Percentiles rank a stretch among this genome's conserved stretches.
Evolutionary conservation across 345 rosid genomes (phyloP).

Genomic region (Bruguiera parviflora): DNA sequence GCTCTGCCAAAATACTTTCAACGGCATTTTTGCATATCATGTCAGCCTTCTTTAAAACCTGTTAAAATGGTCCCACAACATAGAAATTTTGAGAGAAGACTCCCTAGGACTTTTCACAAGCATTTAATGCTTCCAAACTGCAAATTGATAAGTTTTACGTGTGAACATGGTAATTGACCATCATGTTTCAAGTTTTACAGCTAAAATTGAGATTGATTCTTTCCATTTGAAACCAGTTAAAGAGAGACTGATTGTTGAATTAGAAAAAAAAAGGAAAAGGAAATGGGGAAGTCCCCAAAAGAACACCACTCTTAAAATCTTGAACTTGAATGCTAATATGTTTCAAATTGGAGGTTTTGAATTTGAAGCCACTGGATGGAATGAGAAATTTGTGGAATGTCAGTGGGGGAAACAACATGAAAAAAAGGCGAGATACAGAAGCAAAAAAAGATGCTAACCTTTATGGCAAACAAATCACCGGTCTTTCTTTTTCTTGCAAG

Average conservation of each 20-base stretch:
- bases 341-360: too few relatives aligned
- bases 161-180: neutral
- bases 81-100: neutral
- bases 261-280: too few relatives aligned
- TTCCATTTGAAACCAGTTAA: too few relatives aligned
- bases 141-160: neutral
- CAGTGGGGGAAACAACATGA: neutral
- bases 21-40: slow-evolving; percentile 98
- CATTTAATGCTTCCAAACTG: neutral
- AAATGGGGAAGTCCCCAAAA: too few relatives aligned
- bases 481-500: slow-evolving; percentile 90
- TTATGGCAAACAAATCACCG: slow-evolving; percentile 93
- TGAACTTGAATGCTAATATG: too few relatives aligned
- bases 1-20: slow-evolving; percentile 93
- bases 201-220: too few relatives aligned
- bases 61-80: slow-evolving; percentile 15
- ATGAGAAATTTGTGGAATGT: too few relatives aligned
- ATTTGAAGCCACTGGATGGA: too few relatives aligned
- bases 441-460: slow-evolving; percentile 43
- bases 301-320: too few relatives aligned
- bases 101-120: neutral
- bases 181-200: too few relatives aligned
- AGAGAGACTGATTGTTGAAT: too few relatives aligned
- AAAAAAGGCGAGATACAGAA: neutral
- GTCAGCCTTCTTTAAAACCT: slow-evolving; percentile 93